Evolutionary conservation across 1,284 basidiomycete genomes (phyloP).

Genomic region (Mrakiaceae sp.): DNA sequence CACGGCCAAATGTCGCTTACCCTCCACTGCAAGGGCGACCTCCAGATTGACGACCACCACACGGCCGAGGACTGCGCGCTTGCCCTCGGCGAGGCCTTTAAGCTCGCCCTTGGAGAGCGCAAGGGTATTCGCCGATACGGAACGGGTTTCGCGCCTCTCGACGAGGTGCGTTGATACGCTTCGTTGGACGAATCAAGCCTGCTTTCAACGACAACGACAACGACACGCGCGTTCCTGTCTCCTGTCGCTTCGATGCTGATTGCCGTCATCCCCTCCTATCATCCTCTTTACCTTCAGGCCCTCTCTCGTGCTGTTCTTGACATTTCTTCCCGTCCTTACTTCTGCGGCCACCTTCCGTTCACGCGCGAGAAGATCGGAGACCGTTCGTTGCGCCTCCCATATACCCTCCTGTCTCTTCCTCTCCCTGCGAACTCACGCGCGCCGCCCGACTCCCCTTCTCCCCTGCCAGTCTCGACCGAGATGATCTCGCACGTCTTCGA

Average conservation of each 20-base stretch:
- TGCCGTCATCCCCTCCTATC: neutral
- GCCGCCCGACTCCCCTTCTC: neutral
- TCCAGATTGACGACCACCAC: constrained; percentile 99
- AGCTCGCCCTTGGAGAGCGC: constrained; percentile 87
- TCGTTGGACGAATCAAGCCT: neutral
- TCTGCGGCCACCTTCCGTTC: constrained; percentile 78
- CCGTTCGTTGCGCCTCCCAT: constrained; percentile 31
- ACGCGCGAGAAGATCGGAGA: constrained; percentile 96
- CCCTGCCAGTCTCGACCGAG: constrained; percentile 60
- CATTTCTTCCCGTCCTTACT: constrained; percentile 94
- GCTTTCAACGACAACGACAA: neutral
- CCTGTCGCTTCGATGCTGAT: neutral
- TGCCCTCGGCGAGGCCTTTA: constrained; percentile 87
- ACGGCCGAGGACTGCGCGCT: constrained; percentile 95
- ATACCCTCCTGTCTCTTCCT: neutral
- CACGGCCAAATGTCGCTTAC: constrained; percentile 83
- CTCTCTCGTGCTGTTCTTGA: constrained; percentile 93
- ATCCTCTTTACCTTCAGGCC: constrained; percentile 44
- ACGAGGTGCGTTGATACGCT: constrained; percentile 55
- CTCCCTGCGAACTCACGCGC: neutral
- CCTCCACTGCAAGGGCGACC: constrained; percentile 85
- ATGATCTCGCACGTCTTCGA: constrained; percentile 58
- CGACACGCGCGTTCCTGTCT: neutral
- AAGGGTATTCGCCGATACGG: constrained; percentile 92
- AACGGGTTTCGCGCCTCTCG: constrained; percentile 90